Evolutionary conservation across 495 filamentous ascomycete species (phyloP).

Genomic region (Pseudotulostoma volvatum): DNA sequence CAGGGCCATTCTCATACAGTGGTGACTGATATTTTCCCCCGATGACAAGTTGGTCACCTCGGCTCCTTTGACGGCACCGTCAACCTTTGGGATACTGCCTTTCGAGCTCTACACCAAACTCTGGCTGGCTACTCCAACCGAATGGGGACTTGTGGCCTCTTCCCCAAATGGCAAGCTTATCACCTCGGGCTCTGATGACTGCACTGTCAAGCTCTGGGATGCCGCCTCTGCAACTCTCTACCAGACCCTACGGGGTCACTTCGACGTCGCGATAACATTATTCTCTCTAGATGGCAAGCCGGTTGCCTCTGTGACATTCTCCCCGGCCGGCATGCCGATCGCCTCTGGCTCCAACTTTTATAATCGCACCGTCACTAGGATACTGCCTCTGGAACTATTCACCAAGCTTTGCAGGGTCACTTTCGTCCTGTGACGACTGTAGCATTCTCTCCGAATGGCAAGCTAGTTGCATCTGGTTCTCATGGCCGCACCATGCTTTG

Average conservation of each 20-base stretch:
- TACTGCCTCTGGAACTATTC: too few relatives aligned
- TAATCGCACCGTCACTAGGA: too few relatives aligned
- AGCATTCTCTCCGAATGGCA: slow-evolving; percentile 6
- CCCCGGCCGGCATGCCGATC: too few relatives aligned
- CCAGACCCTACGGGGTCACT: too few relatives aligned
- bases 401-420: slow-evolving; percentile 7
- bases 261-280: too few relatives aligned
- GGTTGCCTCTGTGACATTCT: slow-evolving; percentile 1
- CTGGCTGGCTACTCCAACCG: not conserved
- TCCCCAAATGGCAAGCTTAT: too few relatives aligned
- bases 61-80: slow-evolving; percentile 16
- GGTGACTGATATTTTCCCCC: slow-evolving; percentile 11
- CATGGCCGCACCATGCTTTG: too few relatives aligned
- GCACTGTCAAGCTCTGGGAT: too few relatives aligned
- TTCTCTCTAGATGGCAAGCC: too few relatives aligned
- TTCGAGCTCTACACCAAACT: slow-evolving; percentile 4
- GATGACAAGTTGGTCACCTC: slow-evolving; percentile 6
- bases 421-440: slow-evolving; percentile 7
- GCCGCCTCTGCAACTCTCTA: too few relatives aligned
- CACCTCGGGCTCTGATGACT: slow-evolving; percentile 7
- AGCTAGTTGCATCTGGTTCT: too few relatives aligned
- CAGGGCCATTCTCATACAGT: too few relatives aligned
- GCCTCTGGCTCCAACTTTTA: not conserved
- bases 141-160: not conserved
- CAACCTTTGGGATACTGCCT: slow-evolving; percentile 19